phyloP scores from a whole-genome alignment of 2,329 filamentous ascomycete genomes.

The Aspergillus quadrilineatus region DNA sequence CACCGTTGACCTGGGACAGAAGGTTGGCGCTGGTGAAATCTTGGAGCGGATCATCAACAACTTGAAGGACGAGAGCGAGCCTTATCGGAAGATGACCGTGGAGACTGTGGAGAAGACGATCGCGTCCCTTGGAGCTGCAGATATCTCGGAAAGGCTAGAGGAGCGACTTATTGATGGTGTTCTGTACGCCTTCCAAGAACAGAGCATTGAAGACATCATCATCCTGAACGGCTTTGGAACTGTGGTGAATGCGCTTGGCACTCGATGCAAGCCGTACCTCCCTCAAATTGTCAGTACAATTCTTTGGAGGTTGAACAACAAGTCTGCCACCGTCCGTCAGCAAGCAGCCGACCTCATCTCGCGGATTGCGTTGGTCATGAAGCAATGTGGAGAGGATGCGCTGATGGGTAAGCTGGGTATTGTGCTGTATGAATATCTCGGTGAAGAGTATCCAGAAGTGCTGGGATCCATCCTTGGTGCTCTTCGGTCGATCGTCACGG shows the following conservation, averaged over 20 bases:
- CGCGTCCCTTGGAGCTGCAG: conserved; percentile 85
- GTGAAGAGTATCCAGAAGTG: conserved; percentile 97
- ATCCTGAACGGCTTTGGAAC: conserved; percentile 98
- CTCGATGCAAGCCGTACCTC: conserved; percentile 91
- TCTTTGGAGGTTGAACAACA: conserved; percentile 95
- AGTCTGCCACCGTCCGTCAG: conserved; percentile 92
- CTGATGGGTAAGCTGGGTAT: conserved; percentile 93
- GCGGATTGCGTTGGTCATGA: conserved; percentile 97
- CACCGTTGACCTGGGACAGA: conserved; percentile 93
- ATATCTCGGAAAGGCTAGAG: conserved; percentile 88
- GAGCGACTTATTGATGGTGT: conserved; percentile 95
- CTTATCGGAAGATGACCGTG: conserved; percentile 98
- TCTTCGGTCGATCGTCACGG: conserved; percentile 91
- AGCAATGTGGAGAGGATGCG: conserved; percentile 93
- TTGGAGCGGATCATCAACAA: conserved; percentile 90
- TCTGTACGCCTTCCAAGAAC: conserved; percentile 94
- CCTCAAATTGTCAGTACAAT: conserved; percentile 97
- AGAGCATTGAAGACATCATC: conserved; percentile 91
- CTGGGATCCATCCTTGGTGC: conserved; percentile 94
- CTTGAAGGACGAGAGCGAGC: conserved; percentile 95
- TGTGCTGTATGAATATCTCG: conserved; percentile 95
- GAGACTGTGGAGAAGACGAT: conserved; percentile 97
- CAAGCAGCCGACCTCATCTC: conserved; percentile 96
- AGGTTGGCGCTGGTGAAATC: conserved; percentile 96
- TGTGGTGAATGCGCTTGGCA: conserved; percentile 91